Conservation (phyloP, 225 moss, liverwort and hornwort species). For the Polytrichum formosum region DNA sequence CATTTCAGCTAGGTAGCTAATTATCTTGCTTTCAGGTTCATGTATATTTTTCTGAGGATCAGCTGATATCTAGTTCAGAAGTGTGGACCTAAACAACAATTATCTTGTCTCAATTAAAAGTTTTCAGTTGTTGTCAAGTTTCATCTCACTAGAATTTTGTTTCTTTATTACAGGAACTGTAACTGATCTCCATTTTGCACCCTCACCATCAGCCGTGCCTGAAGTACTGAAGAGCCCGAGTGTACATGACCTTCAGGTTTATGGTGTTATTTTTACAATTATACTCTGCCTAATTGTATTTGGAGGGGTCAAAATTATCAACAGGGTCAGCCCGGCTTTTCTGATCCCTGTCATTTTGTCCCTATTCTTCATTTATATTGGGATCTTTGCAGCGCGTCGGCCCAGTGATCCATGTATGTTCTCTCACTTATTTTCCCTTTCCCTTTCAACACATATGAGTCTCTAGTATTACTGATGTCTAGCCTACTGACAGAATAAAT, state of each 20-base stretch:
- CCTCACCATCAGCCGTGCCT: conserved; percentile 51
- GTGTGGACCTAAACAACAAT: background rate
- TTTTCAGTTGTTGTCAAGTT: too few species aligned
- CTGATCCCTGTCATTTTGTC: conserved; percentile 82
- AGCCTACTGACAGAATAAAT: too few species aligned
- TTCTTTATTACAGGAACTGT: conserved; percentile 43
- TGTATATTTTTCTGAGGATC: background rate
- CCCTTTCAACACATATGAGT: background rate
- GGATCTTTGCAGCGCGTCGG: conserved; percentile 64
- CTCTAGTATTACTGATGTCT: too few species aligned
- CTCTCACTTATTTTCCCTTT: background rate
- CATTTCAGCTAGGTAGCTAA: too few species aligned
- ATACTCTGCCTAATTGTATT: conserved; percentile 80
- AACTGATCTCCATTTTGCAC: conserved; percentile 36
- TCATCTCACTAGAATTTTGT: too few species aligned
- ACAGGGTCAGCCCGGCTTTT: conserved; percentile 85
- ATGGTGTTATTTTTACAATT: conserved; percentile 78
- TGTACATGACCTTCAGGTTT: conserved; percentile 83
- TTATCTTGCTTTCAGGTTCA: background rate
- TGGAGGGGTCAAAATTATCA: conserved; percentile 91
- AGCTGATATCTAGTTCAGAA: background rate
- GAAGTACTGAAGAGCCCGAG: conserved; percentile 65
- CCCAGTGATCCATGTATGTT: conserved; percentile 41
- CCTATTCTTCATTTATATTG: conserved; percentile 76
- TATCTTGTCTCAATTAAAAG: background rate